These are phyloP conservation scores for Starmerella bombicola DNA, from an alignment of 805 yeast species.

Conservation along the genomic window DNA sequence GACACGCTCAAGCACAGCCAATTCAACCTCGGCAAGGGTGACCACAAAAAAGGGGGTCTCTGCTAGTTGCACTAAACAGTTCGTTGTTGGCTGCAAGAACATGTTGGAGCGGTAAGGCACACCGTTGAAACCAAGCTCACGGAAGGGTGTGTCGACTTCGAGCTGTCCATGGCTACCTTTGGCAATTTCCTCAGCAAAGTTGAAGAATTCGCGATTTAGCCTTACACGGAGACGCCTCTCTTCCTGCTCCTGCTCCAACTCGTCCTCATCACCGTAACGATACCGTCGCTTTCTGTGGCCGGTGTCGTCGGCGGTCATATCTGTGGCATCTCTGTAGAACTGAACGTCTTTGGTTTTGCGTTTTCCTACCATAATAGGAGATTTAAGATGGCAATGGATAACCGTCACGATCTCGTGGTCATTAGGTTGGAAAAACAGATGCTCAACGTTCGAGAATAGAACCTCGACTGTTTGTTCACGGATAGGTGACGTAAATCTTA, in stretches of 20 bases:
- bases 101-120: constrained; percentile 93
- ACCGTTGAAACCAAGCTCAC: constrained; percentile 94
- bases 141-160: constrained; percentile 86
- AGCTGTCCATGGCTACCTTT: constrained; percentile 73
- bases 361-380: constrained; percentile 90
- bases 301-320: constrained; percentile 91
- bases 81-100: constrained; percentile 91
- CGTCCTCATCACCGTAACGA: constrained; percentile 95
- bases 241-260: constrained; percentile 95
- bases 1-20: constrained; percentile 92
- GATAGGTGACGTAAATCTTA: constrained; percentile 78
- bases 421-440: constrained; percentile 89
- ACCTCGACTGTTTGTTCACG: constrained; percentile 80
- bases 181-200: constrained; percentile 79
- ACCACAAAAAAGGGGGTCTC: constrained; percentile 93
- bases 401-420: constrained; percentile 87
- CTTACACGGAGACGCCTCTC: constrained; percentile 86
- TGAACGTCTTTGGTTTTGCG: constrained; percentile 91
- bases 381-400: constrained; percentile 82
- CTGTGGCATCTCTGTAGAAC: constrained; percentile 92
- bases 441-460: constrained; percentile 79
- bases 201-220: constrained; percentile 81
- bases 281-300: constrained; percentile 79
- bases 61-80: constrained; percentile 82
- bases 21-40: constrained; percentile 80